phyloP scores from a whole-genome alignment of 169 alveolate species.

The Perkinsus olseni region DNA sequence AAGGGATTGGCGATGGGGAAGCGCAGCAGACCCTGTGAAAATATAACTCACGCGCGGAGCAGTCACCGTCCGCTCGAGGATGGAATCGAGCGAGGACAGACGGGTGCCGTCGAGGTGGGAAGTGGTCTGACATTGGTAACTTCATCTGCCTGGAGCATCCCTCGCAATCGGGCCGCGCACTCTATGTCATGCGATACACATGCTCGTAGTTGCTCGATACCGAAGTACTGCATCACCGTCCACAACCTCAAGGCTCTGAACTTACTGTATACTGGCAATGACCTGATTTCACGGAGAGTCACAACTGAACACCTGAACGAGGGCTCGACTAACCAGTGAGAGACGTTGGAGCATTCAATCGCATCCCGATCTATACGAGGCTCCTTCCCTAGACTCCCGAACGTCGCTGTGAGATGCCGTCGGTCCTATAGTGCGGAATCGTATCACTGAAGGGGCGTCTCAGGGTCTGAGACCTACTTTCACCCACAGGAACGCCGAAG shows the following conservation, averaged over 20 bases:
- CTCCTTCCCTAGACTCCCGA: background rate
- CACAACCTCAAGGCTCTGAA: background rate
- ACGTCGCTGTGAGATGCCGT: background rate
- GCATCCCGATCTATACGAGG: background rate
- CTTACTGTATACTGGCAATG: background rate
- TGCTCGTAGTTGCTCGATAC: background rate
- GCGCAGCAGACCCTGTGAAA: background rate
- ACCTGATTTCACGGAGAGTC: background rate
- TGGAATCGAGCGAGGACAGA: too few relatives aligned
- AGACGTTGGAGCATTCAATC: background rate
- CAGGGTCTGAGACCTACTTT: background rate
- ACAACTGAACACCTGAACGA: background rate
- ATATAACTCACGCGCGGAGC: too few relatives aligned
- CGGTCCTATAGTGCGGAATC: background rate
- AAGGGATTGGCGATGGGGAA: background rate
- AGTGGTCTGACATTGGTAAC: background rate
- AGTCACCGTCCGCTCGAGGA: too few relatives aligned
- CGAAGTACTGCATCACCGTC: background rate
- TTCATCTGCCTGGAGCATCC: background rate
- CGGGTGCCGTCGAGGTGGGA: too few relatives aligned
- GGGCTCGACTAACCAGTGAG: background rate
- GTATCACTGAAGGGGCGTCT: background rate
- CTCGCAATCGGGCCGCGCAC: background rate
- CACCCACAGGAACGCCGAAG: constrained; percentile 9
- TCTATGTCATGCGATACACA: background rate